Percentiles rank a stretch among this genome's conserved stretches.
Conservation (phyloP, 2,329 filamentous ascomycete species). For the Teratosphaeria destructans region DNA sequence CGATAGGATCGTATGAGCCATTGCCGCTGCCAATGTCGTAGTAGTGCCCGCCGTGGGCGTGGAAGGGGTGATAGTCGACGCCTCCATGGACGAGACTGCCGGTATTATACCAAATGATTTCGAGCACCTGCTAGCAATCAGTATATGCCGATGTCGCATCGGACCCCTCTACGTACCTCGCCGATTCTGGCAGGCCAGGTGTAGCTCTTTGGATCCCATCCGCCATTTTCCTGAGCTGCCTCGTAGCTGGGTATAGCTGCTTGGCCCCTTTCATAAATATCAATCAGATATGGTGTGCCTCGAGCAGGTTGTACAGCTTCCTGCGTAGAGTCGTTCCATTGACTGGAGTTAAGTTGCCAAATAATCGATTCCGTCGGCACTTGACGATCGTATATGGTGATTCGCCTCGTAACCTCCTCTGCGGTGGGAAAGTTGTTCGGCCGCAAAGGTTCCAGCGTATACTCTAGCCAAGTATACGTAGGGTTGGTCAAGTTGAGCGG, state of each 20-base stretch:
- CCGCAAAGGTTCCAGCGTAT: slow-evolving; percentile 25
- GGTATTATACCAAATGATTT: slow-evolving; percentile 28
- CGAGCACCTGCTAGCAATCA: slow-evolving; percentile 25
- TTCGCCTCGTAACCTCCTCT: slow-evolving; percentile 20
- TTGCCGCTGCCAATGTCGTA: slow-evolving; percentile 46
- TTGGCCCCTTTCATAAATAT: slow-evolving; percentile 41
- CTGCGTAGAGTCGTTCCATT: slow-evolving; percentile 6
- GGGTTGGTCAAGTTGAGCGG: slow-evolving; percentile 24
- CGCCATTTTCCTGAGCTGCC: slow-evolving; percentile 38
- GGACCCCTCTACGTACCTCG: slow-evolving; percentile 27
- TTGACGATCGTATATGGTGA: slow-evolving; percentile 18
- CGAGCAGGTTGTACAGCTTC: slow-evolving; percentile 9
- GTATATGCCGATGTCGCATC: not conserved
- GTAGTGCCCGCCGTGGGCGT: slow-evolving; percentile 45
- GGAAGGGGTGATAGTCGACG: slow-evolving; percentile 43
- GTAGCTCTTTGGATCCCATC: slow-evolving; percentile 43
- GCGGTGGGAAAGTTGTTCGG: slow-evolving; percentile 25
- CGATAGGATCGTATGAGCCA: slow-evolving; percentile 41
- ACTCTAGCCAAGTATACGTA: slow-evolving; percentile 29
- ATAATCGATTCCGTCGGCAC: slow-evolving; percentile 1
- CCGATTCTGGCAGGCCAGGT: slow-evolving; percentile 46
- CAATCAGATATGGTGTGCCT: slow-evolving; percentile 40
- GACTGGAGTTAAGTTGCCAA: slow-evolving; percentile 4
- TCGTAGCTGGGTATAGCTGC: slow-evolving; percentile 42
- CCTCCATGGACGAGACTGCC: slow-evolving; percentile 23